Conservation (phyloP, 1,139 yeast species). For the Protomyces lactucae-debilis region DNA sequence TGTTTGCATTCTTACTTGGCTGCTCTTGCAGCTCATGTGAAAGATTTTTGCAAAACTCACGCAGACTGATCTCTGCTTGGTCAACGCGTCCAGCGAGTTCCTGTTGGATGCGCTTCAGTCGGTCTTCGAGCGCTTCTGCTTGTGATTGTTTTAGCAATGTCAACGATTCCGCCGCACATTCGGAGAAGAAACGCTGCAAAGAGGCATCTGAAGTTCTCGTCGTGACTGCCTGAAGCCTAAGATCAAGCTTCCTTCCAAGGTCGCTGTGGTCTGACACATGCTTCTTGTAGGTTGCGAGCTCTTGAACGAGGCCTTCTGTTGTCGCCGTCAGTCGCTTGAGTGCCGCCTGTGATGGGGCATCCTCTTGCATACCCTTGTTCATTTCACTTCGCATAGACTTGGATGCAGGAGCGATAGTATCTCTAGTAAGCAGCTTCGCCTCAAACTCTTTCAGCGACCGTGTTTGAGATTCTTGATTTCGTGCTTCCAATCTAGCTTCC, state of each 20-base stretch:
- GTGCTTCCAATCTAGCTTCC: background rate
- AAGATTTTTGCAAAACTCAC: background rate
- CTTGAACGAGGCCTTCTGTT: background rate
- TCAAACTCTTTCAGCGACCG: background rate
- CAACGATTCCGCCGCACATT: background rate
- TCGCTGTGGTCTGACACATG: background rate
- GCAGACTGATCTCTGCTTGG: background rate
- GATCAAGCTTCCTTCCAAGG: background rate
- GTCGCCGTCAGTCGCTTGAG: background rate
- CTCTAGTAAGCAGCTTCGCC: background rate
- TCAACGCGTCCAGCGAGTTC: background rate
- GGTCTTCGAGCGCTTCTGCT: background rate
- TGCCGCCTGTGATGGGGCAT: background rate
- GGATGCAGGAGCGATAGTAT: too few relatives aligned
- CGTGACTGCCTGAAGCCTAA: too few relatives aligned
- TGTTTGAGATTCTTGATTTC: background rate
- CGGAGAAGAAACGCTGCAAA: too few relatives aligned
- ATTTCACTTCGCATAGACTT: too few relatives aligned
- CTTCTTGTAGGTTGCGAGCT: background rate
- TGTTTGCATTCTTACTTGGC: background rate
- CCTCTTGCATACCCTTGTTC: background rate
- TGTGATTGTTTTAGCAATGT: background rate
- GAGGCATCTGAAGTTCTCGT: too few relatives aligned
- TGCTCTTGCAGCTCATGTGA: background rate
- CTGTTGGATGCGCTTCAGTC: background rate